Evolutionary conservation across 148 eudicot species (phyloP), one percentile per base, ranked within the genome.

Genomic region (Amaranthus palmeri): DNA sequence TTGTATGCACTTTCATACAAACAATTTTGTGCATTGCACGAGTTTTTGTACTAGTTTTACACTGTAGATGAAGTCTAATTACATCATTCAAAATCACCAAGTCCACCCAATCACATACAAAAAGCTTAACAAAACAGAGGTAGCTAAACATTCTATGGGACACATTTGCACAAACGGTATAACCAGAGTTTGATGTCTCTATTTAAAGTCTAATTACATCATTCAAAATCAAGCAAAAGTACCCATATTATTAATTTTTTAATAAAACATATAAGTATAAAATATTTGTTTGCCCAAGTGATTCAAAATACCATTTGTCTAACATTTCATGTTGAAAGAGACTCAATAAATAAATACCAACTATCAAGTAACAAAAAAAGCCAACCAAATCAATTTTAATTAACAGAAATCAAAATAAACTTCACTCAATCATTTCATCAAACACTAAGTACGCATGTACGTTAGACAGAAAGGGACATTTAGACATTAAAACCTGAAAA

Each of bases 391-490:
- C 18, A 52, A 58, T 25, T 58, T 1, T 45, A 14, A 59, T 69
- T 17, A 40, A 17, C 36, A 25, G 36, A 49, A 48, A 4, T 45
- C 65, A 55, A 57, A 8, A 45, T 0, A 41, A 6, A 36, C 6
- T 72, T 41, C 50, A 48, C 3, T 25, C 43, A 44, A 52, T 25
- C 69, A 72, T 10, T 55, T 48, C 50, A 50, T 72, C 69, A 72
- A 55, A 44, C 74, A 50, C 56, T 61, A 61, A n/a, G 49, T n/a
- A 17, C n/a, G 68, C 61, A 51, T 67, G 6, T 8, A 25, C 6
- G 3, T 12, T 8, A 52, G 13, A 6, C 65, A 2, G 12, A 58
- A 58, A 71, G 48, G 7, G 62, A 15, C 64, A 48, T 53, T 1
- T 59, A 1, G 62, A 15, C 64, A 48, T 53, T 1, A 68, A 1